Evolutionary conservation across 1,284 basidiomycete species (phyloP).

Genomic region (Rhizoctonia solani): DNA sequence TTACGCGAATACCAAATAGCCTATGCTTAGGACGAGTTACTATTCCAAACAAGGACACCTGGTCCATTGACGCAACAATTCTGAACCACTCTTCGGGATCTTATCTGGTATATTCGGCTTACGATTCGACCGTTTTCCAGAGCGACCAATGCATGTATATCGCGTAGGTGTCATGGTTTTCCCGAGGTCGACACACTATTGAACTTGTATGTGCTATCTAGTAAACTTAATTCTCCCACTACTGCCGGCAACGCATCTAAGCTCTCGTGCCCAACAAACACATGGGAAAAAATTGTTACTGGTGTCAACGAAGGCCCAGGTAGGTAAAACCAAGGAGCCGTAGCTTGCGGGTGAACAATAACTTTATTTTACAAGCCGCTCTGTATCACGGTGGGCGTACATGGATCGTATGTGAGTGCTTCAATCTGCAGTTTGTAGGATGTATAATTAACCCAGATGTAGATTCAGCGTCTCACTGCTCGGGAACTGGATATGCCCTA

Average conservation of each 20-base stretch:
- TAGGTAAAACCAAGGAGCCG: slow-evolving; percentile 8
- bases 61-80: slow-evolving; percentile 49
- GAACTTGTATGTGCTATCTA: slow-evolving; percentile 28
- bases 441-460: slow-evolving; percentile 21
- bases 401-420: slow-evolving; percentile 33
- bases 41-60: slow-evolving; percentile 48
- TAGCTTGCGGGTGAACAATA: background rate
- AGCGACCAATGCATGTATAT: slow-evolving; percentile 48
- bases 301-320: slow-evolving; percentile 34
- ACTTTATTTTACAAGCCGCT: background rate
- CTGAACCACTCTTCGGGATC: slow-evolving; percentile 42
- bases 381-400: slow-evolving; percentile 28
- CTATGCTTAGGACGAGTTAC: slow-evolving; percentile 42
- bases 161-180: slow-evolving; percentile 40
- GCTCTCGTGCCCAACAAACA: slow-evolving; percentile 47
- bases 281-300: slow-evolving; percentile 33
- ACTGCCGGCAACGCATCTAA: slow-evolving; percentile 47
- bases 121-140: no score
- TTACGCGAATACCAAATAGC: background rate
- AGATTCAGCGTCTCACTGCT: slow-evolving; percentile 33
- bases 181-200: background rate
- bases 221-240: slow-evolving; percentile 47
- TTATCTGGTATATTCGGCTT: slow-evolving; percentile 49
- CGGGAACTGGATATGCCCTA: slow-evolving; percentile 35
- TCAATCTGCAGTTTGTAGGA: background rate